Evolutionary conservation across 345 rosid genomes (phyloP).

Genomic region (Raphanus sativus): DNA sequence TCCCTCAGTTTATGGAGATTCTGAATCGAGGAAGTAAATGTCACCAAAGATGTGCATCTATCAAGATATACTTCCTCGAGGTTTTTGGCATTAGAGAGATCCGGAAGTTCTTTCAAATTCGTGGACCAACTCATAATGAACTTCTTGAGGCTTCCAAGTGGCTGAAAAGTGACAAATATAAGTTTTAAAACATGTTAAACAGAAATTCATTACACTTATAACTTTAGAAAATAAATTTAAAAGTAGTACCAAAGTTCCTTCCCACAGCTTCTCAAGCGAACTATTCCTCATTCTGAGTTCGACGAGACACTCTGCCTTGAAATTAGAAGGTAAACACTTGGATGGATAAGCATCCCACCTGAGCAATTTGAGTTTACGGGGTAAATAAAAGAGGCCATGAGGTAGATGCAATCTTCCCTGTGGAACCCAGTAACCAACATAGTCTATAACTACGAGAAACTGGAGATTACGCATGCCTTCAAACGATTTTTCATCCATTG

Average conservation of each 20-base stretch:
- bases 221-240: no score
- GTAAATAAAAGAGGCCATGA: neutral
- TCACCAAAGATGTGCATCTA: neutral
- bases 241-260: neutral
- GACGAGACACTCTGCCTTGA: neutral
- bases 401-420: neutral
- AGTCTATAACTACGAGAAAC: no score
- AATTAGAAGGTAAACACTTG: neutral
- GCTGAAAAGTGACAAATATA: no score
- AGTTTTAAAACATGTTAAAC: no score
- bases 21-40: neutral
- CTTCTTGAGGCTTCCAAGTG: neutral
- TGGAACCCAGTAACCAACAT: neutral
- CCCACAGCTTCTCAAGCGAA: neutral
- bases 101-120: conserved; percentile 12
- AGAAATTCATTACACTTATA: no score
- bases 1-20: conserved; percentile 2
- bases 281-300: neutral
- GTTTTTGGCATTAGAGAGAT: conserved; percentile 12
- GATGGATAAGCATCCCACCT: neutral
- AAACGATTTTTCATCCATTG: neutral
- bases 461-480: neutral
- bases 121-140: neutral
- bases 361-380: neutral
- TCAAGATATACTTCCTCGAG: neutral